Percentiles rank a stretch among this genome's conserved stretches.
phyloP scores from a whole-genome alignment of 1,139 yeast genomes.

The Hyphopichia fennica region DNA sequence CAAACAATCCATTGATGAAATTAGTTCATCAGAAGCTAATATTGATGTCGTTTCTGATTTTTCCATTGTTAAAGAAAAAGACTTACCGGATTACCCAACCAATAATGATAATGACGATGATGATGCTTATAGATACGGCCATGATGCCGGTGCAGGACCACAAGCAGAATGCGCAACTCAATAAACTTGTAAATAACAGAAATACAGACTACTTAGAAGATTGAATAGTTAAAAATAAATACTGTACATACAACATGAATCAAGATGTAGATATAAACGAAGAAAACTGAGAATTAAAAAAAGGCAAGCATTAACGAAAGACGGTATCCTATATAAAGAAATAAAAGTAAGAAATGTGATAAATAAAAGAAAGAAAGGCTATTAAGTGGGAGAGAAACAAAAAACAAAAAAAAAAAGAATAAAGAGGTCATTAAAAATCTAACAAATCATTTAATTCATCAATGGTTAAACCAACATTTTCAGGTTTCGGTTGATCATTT shows the following conservation, averaged over 20 bases:
- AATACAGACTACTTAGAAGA: no score
- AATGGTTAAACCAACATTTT: slow-evolving; percentile 30
- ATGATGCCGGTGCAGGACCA: slow-evolving; percentile 15
- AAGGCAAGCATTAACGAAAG: not conserved
- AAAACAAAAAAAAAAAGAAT: not conserved
- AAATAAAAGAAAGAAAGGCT: not conserved
- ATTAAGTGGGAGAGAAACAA: not conserved
- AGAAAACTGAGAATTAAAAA: not conserved
- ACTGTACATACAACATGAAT: not conserved
- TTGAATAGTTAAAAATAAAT: not conserved
- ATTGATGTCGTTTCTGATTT: slow-evolving; percentile 45
- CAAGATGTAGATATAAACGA: not conserved
- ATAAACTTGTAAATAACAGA: slow-evolving; percentile 12
- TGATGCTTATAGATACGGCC: slow-evolving; percentile 7
- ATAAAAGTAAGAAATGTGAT: no score
- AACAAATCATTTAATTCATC: slow-evolving; percentile 39
- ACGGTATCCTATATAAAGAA: not conserved
- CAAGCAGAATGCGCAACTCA: slow-evolving; percentile 47
- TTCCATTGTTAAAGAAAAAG: slow-evolving; percentile 24
- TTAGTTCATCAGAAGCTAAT: slow-evolving; percentile 35
- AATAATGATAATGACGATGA: slow-evolving; percentile 11
- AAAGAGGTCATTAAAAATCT: slow-evolving; percentile 21
- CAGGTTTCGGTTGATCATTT: slow-evolving; percentile 3
- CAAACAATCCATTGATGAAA: slow-evolving; percentile 24
- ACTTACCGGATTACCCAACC: slow-evolving; percentile 38